Base-by-base conservation (phyloP, 257 asterid species). In the Salvia rosmarinus region DNA sequence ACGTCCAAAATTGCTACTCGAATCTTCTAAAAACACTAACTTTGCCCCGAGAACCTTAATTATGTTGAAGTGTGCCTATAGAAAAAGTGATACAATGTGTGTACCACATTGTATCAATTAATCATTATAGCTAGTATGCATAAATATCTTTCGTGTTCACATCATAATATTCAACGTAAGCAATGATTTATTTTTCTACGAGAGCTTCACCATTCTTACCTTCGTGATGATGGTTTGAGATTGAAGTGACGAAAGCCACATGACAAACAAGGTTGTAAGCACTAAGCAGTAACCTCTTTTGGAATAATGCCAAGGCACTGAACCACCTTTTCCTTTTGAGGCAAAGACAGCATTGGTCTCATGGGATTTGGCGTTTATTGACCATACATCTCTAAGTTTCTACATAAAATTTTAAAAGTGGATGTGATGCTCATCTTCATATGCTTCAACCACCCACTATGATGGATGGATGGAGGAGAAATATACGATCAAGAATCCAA, bases 401-500 rank as follows among this genome's bases (percentile, higher is more conserved):
- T 43, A 9, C 50, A 67, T 72, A 70, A 68, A 54, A 11, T 37
- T 28, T 14, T 51, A 42, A 58, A 42, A 56, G 79, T 58, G 7
- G 73, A 13, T 70, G 74, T 30, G 52, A 67, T 81, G 80, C 60
- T 49, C 40, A 25, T 4, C 1, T 35, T 42, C 1, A 13, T 64
- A 19, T 61, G 72, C 67, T 47, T 78, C 87, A 72, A 75, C 89
- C 84, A 80, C 85, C 75, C 61, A 64, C 75, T 55, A 68, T 67
- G 70, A 75, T 78, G 75, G 81, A 64, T 73, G 85, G 85, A 86
- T 78, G 75, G 19, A 13, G 40, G 43, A 28, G 37, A 65, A 63
- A 10, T 7, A 20, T 11, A 58, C 47, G 63, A 58, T 75, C 74
- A 72, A 78, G 78, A 57, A 72, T 77, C 81, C n/a, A 21, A 47